Percentiles rank a stretch among this genome's conserved stretches.
These are phyloP conservation scores for Urtica urens DNA, from an alignment of 306 rosid genomes.

Conservation along the genomic window DNA sequence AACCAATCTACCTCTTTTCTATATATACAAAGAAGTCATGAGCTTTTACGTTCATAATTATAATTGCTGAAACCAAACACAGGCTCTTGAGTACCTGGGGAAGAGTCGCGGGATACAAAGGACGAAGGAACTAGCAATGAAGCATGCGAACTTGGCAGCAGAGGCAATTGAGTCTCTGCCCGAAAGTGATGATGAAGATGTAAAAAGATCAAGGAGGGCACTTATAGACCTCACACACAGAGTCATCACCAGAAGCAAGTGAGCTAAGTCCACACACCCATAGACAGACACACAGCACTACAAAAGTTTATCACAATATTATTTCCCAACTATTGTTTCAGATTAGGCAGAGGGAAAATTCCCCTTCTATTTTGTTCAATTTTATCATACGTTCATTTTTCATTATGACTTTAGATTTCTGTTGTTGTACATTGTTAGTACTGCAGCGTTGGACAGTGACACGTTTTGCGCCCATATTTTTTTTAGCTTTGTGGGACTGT, in stretches of 20 bases:
- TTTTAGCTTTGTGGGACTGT: neutral
- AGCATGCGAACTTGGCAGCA: constrained; percentile 82
- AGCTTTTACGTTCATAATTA: neutral
- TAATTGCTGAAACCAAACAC: constrained; percentile 11
- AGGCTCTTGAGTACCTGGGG: constrained; percentile 89
- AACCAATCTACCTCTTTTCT: too few relatives aligned
- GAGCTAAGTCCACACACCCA: constrained; percentile 13
- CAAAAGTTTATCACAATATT: neutral
- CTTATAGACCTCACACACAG: constrained; percentile 68
- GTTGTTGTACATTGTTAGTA: constrained; percentile 5
- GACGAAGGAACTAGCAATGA: constrained; percentile 67
- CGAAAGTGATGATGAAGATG: constrained; percentile 50
- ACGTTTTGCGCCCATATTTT: neutral
- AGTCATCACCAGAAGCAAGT: constrained; percentile 78
- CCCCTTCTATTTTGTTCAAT: neutral
- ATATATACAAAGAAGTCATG: too few relatives aligned
- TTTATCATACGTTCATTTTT: neutral
- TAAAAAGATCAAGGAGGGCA: constrained; percentile 71
- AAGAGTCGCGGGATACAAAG: constrained; percentile 76
- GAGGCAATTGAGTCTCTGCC: constrained; percentile 85
- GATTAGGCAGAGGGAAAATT: neutral
- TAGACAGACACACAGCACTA: neutral
- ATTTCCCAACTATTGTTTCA: constrained; percentile 6
- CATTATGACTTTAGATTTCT: too few relatives aligned
- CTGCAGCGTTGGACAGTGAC: neutral